Base-by-base conservation (phyloP, 2,329 filamentous ascomycete species). In the Cercospora sp. region DNA sequence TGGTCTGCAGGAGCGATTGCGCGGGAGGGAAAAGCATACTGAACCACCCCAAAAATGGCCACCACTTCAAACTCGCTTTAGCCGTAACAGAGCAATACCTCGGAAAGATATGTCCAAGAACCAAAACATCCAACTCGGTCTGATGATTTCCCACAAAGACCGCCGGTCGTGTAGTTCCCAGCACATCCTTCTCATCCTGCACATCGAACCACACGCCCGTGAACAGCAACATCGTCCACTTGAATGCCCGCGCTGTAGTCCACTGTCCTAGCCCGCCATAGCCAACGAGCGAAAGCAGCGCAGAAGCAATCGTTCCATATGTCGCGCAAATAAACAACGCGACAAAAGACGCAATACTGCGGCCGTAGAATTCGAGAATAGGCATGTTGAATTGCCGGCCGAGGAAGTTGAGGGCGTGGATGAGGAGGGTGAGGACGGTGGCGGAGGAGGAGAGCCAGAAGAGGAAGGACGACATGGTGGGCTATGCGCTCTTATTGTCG, bases 101-200 rank as follows among this genome's bases (percentile, higher is more conserved):
- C 59, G 95, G 95, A 82, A 97, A 98, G 76, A 97, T 88, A 80
- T 86, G 84, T 70, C 93, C 95, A 30, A 99, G 87, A 88, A 97
- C 91, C 68, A 97, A 86, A 48, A 99, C 91, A 78, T 99, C 95
- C 73, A 99, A 88, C 82, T 98, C 95, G 18, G 81, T 84, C 85
- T 99, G 95, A 82, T 99, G 95, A 81, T 98, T 98, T 48, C 91
- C 91, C 73, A 99, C 85, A 76, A 99, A 94, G 66, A 99, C 91
- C 66, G 92, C 94, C 0, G 95, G 95, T 62, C 94, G 84, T 9
- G 84, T 89, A 58, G 82, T 82, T 13, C 69, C 67, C 65, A 75
- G 57, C 58, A 66, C 76, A 31, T 75, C 68, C 33, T 71, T 70
- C 65, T 70, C 67, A 68, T 88, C 76, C 12, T 94, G 86, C 60